Evolutionary conservation across 345 rosid genomes (phyloP).

Genomic region (Arabis hirsuta): DNA sequence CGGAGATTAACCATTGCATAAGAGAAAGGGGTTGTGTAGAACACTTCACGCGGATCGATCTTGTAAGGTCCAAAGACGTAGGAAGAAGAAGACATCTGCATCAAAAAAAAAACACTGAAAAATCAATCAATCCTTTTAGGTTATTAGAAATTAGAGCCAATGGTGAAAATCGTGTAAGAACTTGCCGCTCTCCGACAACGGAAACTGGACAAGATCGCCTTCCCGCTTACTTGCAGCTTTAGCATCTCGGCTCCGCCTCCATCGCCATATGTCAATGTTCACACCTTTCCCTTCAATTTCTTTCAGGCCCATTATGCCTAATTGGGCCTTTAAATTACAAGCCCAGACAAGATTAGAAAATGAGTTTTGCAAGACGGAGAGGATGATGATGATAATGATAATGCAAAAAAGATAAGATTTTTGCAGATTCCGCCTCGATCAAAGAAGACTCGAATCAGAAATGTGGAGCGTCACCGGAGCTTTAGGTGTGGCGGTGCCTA

Average conservation of each 20-base stretch:
- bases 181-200: conserved; percentile 38
- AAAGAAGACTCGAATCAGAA: conserved; percentile 34
- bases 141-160: not conserved
- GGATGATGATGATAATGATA: conserved; percentile 26
- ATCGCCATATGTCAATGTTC: conserved; percentile 23
- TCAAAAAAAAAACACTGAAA: not conserved
- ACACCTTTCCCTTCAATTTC: conserved; percentile 4
- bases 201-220: conserved; percentile 38
- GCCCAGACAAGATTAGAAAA: conserved; percentile 15
- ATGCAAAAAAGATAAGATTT: conserved; percentile 43
- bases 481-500: conserved; percentile 40
- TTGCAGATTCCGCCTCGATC: conserved; percentile 44
- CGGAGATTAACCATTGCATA: conserved; percentile 91
- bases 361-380: conserved; percentile 13
- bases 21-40: conserved; percentile 70
- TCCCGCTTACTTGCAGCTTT: conserved; percentile 44
- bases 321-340: not conserved
- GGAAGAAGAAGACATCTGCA: conserved; percentile 48
- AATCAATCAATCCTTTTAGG: not conserved
- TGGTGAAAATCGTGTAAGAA: not conserved
- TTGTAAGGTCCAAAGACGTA: conserved; percentile 72
- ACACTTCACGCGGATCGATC: conserved; percentile 75
- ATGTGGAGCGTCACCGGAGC: conserved; percentile 50
- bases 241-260: conserved; percentile 44
- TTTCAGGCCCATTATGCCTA: not conserved